Evolutionary conservation across 2,329 filamentous ascomycete species (phyloP), one percentile per base, ranked within the genome.

Genomic region (Tricladium varicosporioides): DNA sequence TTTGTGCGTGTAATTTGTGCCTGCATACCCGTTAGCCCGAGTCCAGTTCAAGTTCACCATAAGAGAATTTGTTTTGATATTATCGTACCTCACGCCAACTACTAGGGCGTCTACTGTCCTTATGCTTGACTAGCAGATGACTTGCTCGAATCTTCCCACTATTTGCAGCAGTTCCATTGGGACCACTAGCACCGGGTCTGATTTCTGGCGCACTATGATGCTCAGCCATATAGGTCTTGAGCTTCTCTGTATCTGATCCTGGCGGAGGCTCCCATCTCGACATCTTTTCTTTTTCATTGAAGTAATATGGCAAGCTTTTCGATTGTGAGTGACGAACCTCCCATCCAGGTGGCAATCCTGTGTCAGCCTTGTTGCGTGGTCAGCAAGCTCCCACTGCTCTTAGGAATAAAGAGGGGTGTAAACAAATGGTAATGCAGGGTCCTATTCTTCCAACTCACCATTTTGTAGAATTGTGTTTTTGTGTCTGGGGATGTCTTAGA

Each of bases 271-370:
- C 94, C 94, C 94, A 99, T 76, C 91, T 85, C 62, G 94, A 97
- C 72, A 91, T 86, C 73, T 92, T 93, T 62, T 91, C 90, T 65
- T 76, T 78, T 47, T 88, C 79, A 76, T 97, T 95, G 87, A 97
- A 97, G 80, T 97, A 99, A 81, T 99, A 99, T 40, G 94, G 94
- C 36, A 97, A 88, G 77, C 96, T 96, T 80, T 97, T 97, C 75
- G 91, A 96, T 80, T 97, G 96, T 74, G 91, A 96, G 78, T 95
- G 91, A 73, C 94, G 91, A 71, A 99, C 91, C 78, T 97, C 94
- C 92, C 93, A 97, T 73, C 86, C 85, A 50, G 85, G 74, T 61
- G 92, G 92, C 62, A 97, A 85, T 72, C 93, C 93, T 66, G 88
- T 86, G 56, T 92, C 88, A 70, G 82, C 76, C 85, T 88, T 18